Base-by-base conservation (phyloP, 2,329 filamentous ascomycete genomes). In the Shiraia sp. region DNA sequence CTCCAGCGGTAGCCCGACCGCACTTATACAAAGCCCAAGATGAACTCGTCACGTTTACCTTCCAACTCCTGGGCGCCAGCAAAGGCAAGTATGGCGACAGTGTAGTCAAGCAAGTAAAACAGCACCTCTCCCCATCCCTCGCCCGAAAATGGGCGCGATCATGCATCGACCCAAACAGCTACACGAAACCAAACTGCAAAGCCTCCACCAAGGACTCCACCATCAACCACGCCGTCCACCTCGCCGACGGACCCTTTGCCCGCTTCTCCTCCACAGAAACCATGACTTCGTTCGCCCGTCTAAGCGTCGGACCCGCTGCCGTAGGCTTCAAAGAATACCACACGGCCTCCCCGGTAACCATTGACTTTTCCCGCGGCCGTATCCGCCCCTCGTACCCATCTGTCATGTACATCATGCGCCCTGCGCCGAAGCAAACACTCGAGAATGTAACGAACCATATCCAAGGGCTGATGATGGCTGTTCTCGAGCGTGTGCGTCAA, bases 391-490 rank as follows among this genome's bases (percentile, higher is more conserved):
- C 27, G 1, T 36, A 48, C 4, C 36, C 55, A 1, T 47, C 61
- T 1, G 42, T 46, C 1, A 57, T 65, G 17, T 40, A 57, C 33
- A 24, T 68, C 14, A 36, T 63, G 1, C 25, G 66, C 13, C 59
- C 63, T 1, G 31, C 45, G 2, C 14, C 35, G 0, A 36, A 36
- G 0, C 44, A 57, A 6, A 43, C 48, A 13, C 27, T 42, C 2
- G 53, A 56, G 1, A 61, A 53, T 16, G 42, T 61, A 4, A 63
- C 55, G 3, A 48, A 42, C 16, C 40, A 51, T 10, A 51, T 64
- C 2, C 63, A 64, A 13, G 63, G 61, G 10, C 49, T 56, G 1
- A 62, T 68, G 57, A 63, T 63, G 55, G 61, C 48, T 3, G 61
- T 66, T 3, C 48, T 68, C 2, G 56, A 62, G 37, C 47, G 54